phyloP scores from a whole-genome alignment of 768 basidiomycete genomes.

The Lanmaoa rubissima region DNA sequence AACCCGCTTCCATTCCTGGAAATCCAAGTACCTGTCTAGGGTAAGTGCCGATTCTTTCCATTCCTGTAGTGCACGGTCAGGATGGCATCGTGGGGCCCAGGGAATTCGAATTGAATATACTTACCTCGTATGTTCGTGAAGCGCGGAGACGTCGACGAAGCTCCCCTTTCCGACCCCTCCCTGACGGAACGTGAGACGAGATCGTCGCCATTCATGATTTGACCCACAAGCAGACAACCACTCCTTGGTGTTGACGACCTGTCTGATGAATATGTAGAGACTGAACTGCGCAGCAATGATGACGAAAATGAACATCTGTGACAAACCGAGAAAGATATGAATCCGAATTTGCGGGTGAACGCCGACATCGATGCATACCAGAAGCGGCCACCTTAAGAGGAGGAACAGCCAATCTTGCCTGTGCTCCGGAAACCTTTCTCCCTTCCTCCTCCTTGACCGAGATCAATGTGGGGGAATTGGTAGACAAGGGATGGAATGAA shows the following conservation, averaged over 20 bases:
- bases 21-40: constrained; percentile 80
- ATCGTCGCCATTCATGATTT: background rate
- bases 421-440: constrained; percentile 36
- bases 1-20: constrained; percentile 85
- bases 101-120: constrained; percentile 4
- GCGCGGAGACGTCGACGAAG: constrained; percentile 74
- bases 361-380: constrained; percentile 46
- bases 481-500: background rate
- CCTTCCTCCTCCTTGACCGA: constrained; percentile 36
- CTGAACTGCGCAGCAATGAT: constrained; percentile 86
- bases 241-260: constrained; percentile 93
- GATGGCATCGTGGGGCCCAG: background rate
- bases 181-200: constrained; percentile 37
- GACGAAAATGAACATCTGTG: constrained; percentile 76
- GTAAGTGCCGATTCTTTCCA: constrained; percentile 83
- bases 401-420: constrained; percentile 75
- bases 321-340: constrained; percentile 5
- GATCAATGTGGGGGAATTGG: constrained; percentile 1
- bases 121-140: constrained; percentile 70
- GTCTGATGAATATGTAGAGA: constrained; percentile 82
- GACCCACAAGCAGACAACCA: constrained; percentile 82
- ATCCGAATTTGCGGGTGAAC: background rate
- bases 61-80: constrained; percentile 44
- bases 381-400: constrained; percentile 81
- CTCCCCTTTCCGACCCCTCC: constrained; percentile 81